Evolutionary conservation across 2,329 filamentous ascomycete species (phyloP).

Genomic region (Pyricularia sp.): DNA sequence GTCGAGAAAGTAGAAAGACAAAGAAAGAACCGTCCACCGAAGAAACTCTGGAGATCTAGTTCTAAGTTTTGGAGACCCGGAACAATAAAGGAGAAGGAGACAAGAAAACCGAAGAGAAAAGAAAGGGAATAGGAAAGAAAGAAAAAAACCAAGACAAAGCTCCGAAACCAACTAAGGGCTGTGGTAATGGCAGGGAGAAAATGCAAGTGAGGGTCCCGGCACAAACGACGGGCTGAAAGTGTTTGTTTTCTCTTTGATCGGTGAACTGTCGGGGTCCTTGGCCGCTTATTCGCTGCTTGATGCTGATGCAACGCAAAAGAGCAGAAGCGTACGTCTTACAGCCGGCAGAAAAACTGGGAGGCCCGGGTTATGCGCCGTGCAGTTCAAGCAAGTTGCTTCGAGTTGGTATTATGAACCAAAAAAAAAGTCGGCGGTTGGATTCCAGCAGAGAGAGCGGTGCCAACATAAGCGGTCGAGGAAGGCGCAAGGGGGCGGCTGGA

Average conservation of each 20-base stretch:
- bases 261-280: background rate
- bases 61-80: background rate
- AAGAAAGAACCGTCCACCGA: background rate
- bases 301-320: background rate
- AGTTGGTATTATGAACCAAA: background rate
- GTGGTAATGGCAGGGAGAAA: background rate
- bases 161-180: constrained; percentile 4
- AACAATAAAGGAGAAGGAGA: constrained; percentile 7
- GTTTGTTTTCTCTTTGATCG: background rate
- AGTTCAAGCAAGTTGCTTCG: background rate
- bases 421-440: background rate
- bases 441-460: background rate
- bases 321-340: background rate
- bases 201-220: constrained; percentile 1
- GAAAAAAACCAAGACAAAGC: constrained; percentile 1
- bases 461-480: background rate
- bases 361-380: background rate
- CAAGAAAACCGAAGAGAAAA: constrained; percentile 2
- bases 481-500: background rate
- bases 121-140: constrained; percentile 6
- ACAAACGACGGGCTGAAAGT: background rate
- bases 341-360: background rate
- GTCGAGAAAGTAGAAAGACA: background rate
- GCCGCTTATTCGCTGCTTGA: background rate
- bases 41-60: constrained; percentile 4